Percentiles rank a stretch among this genome's conserved stretches.
These are phyloP conservation scores for Sclerotiophoma versabilis DNA, from an alignment of 2,329 filamentous ascomycete genomes.

Conservation along the genomic window DNA sequence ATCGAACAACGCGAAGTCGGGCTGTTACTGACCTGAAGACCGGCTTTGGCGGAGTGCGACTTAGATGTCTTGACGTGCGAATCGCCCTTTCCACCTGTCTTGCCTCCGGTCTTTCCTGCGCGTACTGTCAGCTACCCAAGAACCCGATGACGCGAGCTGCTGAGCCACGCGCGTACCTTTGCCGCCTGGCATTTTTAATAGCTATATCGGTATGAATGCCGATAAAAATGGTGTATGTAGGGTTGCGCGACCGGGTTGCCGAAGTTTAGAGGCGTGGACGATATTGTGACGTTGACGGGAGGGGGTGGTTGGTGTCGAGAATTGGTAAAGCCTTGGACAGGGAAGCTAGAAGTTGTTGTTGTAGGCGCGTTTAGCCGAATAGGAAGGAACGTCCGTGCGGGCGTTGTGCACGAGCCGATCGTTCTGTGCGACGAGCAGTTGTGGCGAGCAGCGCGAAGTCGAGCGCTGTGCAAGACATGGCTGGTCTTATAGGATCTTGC, in stretches of 20 bases:
- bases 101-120: slow-evolving; percentile 73
- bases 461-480: slow-evolving; percentile 1
- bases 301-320: slow-evolving; percentile 40
- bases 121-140: slow-evolving; percentile 28
- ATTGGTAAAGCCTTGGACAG: slow-evolving; percentile 35
- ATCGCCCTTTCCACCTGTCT: slow-evolving; percentile 83
- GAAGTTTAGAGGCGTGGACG: slow-evolving; percentile 29
- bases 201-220: slow-evolving; percentile 29
- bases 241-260: slow-evolving; percentile 43
- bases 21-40: slow-evolving; percentile 80
- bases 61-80: slow-evolving; percentile 88
- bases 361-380: slow-evolving; percentile 39
- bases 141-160: slow-evolving; percentile 29
- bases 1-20: slow-evolving; percentile 24
- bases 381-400: slow-evolving; percentile 32
- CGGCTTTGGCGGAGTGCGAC: slow-evolving; percentile 90
- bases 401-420: slow-evolving; percentile 29
- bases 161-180: slow-evolving; percentile 76
- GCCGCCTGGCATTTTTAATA: slow-evolving; percentile 73
- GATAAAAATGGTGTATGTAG: slow-evolving; percentile 37
- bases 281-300: slow-evolving; percentile 43
- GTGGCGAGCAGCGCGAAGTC: slow-evolving; percentile 1
- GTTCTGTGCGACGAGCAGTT: slow-evolving; percentile 20
- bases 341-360: slow-evolving; percentile 41
- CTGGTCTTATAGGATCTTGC: background rate